A percentile compares a stretch with the other conserved stretches of the same genome.
Evolutionary conservation across 1,139 yeast species (phyloP).

Genomic region (Zygosaccharomyces pseudobailii): DNA sequence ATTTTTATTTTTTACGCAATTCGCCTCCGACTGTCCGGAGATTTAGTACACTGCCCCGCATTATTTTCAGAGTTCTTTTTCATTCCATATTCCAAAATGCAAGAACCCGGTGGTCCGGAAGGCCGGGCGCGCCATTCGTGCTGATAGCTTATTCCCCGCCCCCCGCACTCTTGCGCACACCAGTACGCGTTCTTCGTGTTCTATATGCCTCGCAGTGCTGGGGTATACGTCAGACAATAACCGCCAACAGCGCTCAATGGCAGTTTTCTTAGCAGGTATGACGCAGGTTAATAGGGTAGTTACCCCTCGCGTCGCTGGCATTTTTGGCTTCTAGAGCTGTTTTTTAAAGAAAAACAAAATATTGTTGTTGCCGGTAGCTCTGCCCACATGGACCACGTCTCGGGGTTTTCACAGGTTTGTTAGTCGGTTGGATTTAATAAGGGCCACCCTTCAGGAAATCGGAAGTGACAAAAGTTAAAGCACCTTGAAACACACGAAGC

Average conservation of each 20-base stretch:
- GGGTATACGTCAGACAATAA: background rate
- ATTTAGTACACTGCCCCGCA: background rate
- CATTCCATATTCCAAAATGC: background rate
- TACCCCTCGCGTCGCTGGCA: background rate
- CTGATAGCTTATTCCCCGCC: background rate
- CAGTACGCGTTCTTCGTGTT: background rate
- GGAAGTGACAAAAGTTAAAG: background rate
- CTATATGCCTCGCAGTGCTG: background rate
- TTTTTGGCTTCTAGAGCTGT: background rate
- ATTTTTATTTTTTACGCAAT: background rate
- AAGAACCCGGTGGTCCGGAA: background rate
- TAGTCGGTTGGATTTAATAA: background rate
- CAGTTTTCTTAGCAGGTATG: background rate
- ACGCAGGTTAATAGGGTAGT: background rate
- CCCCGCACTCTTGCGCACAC: background rate
- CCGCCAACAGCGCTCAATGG: background rate
- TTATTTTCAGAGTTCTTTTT: background rate
- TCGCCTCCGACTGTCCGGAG: background rate
- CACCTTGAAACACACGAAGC: too few species aligned
- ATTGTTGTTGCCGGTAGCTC: background rate
- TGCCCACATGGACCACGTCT: background rate
- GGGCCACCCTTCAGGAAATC: background rate
- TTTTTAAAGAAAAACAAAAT: background rate
- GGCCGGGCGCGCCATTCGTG: background rate
- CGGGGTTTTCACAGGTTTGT: background rate